These are phyloP conservation scores for Lodderomyces metapsilosis DNA, from an alignment of 1,139 yeast genomes.

Conservation along the genomic window DNA sequence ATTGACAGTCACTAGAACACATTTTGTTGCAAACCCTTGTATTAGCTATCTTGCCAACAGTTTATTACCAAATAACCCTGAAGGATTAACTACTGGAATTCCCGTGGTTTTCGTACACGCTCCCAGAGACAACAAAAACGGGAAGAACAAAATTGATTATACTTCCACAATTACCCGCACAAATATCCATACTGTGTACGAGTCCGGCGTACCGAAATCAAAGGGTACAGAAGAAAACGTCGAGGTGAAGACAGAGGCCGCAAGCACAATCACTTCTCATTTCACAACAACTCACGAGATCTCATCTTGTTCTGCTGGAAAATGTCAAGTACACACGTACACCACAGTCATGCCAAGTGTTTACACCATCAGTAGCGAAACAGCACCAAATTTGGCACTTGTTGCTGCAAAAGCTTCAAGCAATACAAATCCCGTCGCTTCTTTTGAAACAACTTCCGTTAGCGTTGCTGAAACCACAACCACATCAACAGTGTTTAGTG, in stretches of 20 bases:
- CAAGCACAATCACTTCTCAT: slow-evolving; percentile 3
- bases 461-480: slow-evolving; percentile 23
- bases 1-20: slow-evolving; percentile 30
- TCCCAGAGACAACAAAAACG: slow-evolving; percentile 4
- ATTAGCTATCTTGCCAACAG: slow-evolving; percentile 22
- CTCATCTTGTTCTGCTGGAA: slow-evolving; percentile 15
- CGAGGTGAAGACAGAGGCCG: slow-evolving; percentile 16
- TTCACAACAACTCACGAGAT: slow-evolving; percentile 12
- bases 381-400: neutral
- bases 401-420: neutral
- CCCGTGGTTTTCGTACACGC: slow-evolving; percentile 33
- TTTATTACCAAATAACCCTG: slow-evolving; percentile 25
- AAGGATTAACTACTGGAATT: slow-evolving; percentile 26
- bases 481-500: slow-evolving; percentile 24
- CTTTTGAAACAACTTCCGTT: slow-evolving; percentile 11
- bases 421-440: neutral
- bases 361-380: slow-evolving; percentile 8
- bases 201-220: slow-evolving; percentile 2
- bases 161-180: slow-evolving; percentile 1
- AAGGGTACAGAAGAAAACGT: neutral
- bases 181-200: slow-evolving; percentile 4
- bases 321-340: slow-evolving; percentile 12
- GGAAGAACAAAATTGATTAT: neutral
- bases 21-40: slow-evolving; percentile 31
- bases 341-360: slow-evolving; percentile 15